Conservation (phyloP, 1,284 basidiomycete genomes). For the Cryptococcus deneoformans region DNA sequence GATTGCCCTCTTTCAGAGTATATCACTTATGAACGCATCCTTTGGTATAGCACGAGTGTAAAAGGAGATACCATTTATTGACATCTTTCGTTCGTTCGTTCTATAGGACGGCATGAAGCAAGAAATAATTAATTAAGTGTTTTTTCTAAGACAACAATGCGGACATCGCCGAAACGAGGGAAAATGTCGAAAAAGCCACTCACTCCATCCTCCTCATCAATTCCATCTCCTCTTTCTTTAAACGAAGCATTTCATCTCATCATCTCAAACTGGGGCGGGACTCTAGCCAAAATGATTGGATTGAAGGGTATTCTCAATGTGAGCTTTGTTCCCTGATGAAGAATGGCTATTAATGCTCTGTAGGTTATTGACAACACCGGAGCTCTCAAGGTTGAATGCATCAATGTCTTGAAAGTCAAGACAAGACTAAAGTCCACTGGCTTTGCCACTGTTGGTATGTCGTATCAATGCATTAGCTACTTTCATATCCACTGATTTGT, state of each 20-base stretch:
- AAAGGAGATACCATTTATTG: no score
- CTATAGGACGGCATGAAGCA: no score
- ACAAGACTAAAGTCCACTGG: constrained; percentile 58
- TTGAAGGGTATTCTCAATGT: constrained; percentile 87
- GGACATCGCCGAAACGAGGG: neutral
- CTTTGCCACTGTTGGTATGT: constrained; percentile 62
- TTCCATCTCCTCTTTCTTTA: neutral
- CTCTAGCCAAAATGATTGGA: constrained; percentile 69
- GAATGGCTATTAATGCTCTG: neutral
- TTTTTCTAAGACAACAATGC: neutral
- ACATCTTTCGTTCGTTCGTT: no score
- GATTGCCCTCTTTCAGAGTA: no score
- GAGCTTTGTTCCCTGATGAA: constrained; percentile 27
- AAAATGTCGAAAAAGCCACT: neutral
- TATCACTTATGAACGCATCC: no score
- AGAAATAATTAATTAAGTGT: no score
- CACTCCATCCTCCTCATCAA: neutral
- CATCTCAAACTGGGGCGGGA: neutral
- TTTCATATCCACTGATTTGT: neutral
- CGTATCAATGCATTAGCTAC: neutral
- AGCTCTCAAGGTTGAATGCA: constrained; percentile 90
- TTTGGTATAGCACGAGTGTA: no score
- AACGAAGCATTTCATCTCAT: neutral
- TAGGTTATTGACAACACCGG: constrained; percentile 99
- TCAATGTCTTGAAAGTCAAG: constrained; percentile 96